Evolutionary conservation across 305 asterid genomes (phyloP), one percentile per base, ranked within the genome.

Genomic region (Rubia tinctorum): DNA sequence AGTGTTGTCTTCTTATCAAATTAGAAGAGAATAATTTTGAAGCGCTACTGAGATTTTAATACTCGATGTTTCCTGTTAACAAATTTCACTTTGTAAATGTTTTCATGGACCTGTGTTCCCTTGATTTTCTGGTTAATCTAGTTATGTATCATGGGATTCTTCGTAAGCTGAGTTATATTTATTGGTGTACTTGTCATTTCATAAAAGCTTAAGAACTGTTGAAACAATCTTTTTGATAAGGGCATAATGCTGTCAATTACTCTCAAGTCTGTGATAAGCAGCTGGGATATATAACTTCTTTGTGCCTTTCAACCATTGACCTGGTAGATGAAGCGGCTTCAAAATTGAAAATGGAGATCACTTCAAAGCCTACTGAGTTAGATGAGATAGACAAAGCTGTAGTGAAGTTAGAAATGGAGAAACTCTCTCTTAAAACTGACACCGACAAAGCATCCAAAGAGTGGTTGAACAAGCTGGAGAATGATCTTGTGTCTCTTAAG

Each of bases 281-380:
- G 15, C 51, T 8, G 20, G 25, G 23, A 39, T 63, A 34, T 76
- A 59, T 22, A 45, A 58, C 39, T 47, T 37, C 60, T 3, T 71
- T 74, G 30, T 77, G 42, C 53, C 18, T 63, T 77, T 74, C 84
- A 83, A 84, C 86, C 27, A 83, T 83, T 70, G 86, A 83, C 75
- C 77, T 83, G 42, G 84, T 80, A 30, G 84, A 83, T 51, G 84
- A 83, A 75, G 86, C 84, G 20, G 84, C 86, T 40, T 82, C 84
- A 20, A 83, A 80, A 81, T 76, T 83, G 79, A 83, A 83, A 78
- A 83, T 83, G 86, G 86, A 83, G 71, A 80, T 83, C 49, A 83
- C 86, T 72, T 80, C 84, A 47, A 83, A 83, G 76, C 86, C 86
- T 9, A 83, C 82, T 10, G 86, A 78, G 23, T 76, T 83, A 27